phyloP scores from a whole-genome alignment of 2,329 filamentous ascomycete species.

The Fusarium sp. region DNA sequence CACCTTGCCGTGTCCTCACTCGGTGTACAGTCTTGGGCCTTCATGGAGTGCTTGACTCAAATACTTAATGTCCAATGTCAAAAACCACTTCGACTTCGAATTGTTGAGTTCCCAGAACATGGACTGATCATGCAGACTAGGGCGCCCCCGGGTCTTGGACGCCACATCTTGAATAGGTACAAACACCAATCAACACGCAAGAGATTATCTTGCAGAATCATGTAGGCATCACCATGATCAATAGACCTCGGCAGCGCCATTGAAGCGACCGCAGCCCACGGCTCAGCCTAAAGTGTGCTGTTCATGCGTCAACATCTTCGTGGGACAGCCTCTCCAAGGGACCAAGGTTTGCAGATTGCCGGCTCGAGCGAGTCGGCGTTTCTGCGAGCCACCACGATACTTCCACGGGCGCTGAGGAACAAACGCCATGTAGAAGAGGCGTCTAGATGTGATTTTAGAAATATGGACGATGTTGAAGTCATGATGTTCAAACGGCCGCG shows the following conservation, averaged over 20 bases:
- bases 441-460: not conserved
- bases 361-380: too few relatives aligned
- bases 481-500: not conserved
- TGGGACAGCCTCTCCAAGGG: conserved; percentile 25
- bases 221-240: conserved; percentile 25
- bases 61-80: not conserved
- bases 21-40: not conserved
- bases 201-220: conserved; percentile 22
- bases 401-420: too few relatives aligned
- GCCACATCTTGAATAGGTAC: conserved; percentile 52
- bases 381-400: too few relatives aligned
- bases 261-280: conserved; percentile 47
- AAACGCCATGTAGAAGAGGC: not conserved
- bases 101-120: conserved; percentile 56
- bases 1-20: too few relatives aligned
- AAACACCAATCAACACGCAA: not conserved
- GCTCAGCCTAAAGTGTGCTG: conserved; percentile 31
- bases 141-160: not conserved
- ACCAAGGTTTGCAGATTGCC: not conserved
- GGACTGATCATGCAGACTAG: conserved; percentile 54
- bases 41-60: not conserved
- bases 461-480: not conserved
- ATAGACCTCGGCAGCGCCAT: conserved; percentile 29
- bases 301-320: conserved; percentile 19
- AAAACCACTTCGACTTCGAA: conserved; percentile 55